These are phyloP conservation scores for Phytophthora megakarya DNA, from an alignment of 352 stramenopile species.

Conservation along the genomic window DNA sequence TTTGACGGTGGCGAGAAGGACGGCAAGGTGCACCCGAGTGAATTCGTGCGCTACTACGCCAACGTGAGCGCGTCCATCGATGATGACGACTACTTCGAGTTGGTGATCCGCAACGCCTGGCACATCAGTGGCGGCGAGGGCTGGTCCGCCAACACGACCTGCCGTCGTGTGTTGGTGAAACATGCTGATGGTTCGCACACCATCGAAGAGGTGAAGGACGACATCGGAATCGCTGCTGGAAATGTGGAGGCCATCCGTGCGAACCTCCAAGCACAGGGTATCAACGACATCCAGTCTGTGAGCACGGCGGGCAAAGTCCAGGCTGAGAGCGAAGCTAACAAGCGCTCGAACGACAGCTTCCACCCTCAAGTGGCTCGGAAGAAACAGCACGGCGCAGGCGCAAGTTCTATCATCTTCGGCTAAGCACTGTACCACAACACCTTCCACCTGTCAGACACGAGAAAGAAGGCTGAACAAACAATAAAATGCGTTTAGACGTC, in stretches of 20 bases:
- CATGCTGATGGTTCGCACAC: constrained; percentile 78
- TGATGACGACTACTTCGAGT: constrained; percentile 93
- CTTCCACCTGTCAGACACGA: no score
- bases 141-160: constrained; percentile 84
- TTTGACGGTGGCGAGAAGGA: constrained; percentile 90
- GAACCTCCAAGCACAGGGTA: constrained; percentile 77
- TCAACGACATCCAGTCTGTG: constrained; percentile 54
- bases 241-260: constrained; percentile 80
- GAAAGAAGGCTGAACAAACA: no score
- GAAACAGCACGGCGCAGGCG: constrained; percentile 77
- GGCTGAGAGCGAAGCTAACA: constrained; percentile 53
- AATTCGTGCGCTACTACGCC: constrained; percentile 92
- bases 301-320: constrained; percentile 59
- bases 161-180: constrained; percentile 88
- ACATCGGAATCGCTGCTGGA: constrained; percentile 66
- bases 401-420: constrained; percentile 85
- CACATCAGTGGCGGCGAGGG: constrained; percentile 87
- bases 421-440: constrained; percentile 31
- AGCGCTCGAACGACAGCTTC: constrained; percentile 53
- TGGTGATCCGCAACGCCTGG: constrained; percentile 92
- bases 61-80: constrained; percentile 91
- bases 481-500: constrained; percentile 18
- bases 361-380: constrained; percentile 70
- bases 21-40: constrained; percentile 79
- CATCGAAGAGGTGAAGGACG: constrained; percentile 87